A percentile compares a stretch with the other conserved stretches of the same genome.
These are phyloP conservation scores for Salix arbutifolia DNA, from an alignment of 345 rosid species.

Conservation along the genomic window DNA sequence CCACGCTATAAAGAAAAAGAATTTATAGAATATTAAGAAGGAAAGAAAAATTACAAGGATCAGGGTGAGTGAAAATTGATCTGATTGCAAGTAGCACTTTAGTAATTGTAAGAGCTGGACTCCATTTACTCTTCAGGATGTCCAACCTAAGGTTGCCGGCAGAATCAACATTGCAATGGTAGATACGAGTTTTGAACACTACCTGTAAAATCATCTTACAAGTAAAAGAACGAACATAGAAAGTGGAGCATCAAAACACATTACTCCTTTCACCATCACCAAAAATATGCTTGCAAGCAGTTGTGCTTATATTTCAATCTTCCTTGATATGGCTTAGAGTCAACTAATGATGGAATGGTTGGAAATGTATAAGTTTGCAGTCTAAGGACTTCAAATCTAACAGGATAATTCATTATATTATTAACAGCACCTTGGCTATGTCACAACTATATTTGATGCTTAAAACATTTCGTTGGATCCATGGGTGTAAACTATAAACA, in stretches of 20 bases:
- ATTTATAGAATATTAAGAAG: background rate
- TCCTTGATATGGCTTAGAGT: background rate
- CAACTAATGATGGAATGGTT: background rate
- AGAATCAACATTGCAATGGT: slow-evolving; percentile 84
- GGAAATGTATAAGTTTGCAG: background rate
- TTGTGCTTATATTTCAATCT: background rate
- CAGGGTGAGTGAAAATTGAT: slow-evolving; percentile 73
- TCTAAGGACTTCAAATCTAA: background rate
- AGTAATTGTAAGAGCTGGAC: slow-evolving; percentile 84
- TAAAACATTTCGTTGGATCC: background rate
- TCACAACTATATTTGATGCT: background rate
- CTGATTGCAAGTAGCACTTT: slow-evolving; percentile 72
- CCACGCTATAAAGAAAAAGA: background rate
- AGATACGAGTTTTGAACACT: slow-evolving; percentile 78
- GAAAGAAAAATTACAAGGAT: slow-evolving; percentile 48
- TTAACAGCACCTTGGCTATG: background rate
- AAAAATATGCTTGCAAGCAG: background rate
- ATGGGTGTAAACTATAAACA: background rate
- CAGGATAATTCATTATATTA: background rate
- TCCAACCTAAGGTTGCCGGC: slow-evolving; percentile 64
- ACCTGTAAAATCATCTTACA: slow-evolving; percentile 44
- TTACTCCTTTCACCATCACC: background rate
- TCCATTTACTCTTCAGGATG: slow-evolving; percentile 80
- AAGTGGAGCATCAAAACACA: background rate
- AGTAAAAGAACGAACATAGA: slow-evolving; percentile 8